phyloP scores from a whole-genome alignment of 2,329 filamentous ascomycete genomes.

The Phialophora macrospora region DNA sequence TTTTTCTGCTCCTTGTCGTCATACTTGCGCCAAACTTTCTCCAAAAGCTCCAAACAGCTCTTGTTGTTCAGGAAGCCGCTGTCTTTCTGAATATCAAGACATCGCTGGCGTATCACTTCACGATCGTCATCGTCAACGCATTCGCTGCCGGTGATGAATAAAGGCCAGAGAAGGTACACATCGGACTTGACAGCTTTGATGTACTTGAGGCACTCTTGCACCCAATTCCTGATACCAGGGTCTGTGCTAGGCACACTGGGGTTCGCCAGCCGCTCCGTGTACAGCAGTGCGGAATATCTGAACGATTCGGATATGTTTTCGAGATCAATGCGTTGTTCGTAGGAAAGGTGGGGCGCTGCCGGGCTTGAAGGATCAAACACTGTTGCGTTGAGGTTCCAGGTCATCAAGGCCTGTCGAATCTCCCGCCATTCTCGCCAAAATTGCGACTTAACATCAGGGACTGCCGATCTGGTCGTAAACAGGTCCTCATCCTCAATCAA shows the following conservation, averaged over 20 bases:
- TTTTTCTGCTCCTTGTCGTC: constrained; percentile 18
- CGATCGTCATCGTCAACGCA: constrained; percentile 82
- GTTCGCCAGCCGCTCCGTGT: constrained; percentile 83
- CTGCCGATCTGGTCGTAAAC: constrained; percentile 44
- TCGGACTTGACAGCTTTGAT: constrained; percentile 79
- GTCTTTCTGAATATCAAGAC: constrained; percentile 82
- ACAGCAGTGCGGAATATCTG: constrained; percentile 84
- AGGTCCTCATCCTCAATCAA: constrained; percentile 57
- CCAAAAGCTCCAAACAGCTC: constrained; percentile 80
- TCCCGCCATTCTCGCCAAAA: constrained; percentile 81
- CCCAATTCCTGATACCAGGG: constrained; percentile 79
- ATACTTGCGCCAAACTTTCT: constrained; percentile 71
- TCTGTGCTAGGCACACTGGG: constrained; percentile 74
- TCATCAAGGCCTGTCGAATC: constrained; percentile 73
- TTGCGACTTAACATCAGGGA: constrained; percentile 59
- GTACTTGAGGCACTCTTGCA: constrained; percentile 81
- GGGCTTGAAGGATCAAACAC: constrained; percentile 39
- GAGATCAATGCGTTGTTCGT: constrained; percentile 72
- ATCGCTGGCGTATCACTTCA: constrained; percentile 76
- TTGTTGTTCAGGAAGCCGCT: constrained; percentile 95
- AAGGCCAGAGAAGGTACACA: constrained; percentile 90
- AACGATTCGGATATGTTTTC: constrained; percentile 87
- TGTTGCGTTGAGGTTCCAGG: constrained; percentile 73
- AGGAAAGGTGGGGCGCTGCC: constrained; percentile 49
- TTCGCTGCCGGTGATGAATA: constrained; percentile 89